Evolutionary conservation across 2,329 filamentous ascomycete genomes (phyloP).

Genomic region (Penicillium polonicum): DNA sequence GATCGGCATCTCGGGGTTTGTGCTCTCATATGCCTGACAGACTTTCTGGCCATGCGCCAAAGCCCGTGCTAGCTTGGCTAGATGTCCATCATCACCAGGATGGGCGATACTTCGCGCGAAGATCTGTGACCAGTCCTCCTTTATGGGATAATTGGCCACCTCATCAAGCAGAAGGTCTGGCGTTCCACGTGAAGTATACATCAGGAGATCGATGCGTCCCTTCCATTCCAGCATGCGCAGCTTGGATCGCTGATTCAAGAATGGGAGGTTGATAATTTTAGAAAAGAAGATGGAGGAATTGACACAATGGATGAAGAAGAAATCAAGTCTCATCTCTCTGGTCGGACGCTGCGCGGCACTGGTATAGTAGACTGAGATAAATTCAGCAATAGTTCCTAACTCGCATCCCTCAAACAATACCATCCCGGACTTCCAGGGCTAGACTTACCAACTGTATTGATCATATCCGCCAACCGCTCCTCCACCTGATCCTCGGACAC

Average conservation of each 20-base stretch:
- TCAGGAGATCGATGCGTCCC: conserved; percentile 68
- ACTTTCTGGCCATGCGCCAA: conserved; percentile 63
- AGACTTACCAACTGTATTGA: conserved; percentile 57
- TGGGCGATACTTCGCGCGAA: conserved; percentile 48
- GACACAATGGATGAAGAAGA: conserved; percentile 76
- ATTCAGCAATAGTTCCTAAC: neutral
- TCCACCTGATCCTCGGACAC: conserved; percentile 58
- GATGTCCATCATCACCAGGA: conserved; percentile 73
- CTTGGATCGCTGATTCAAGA: conserved; percentile 63
- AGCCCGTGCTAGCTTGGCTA: conserved; percentile 71
- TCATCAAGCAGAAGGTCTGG: conserved; percentile 61
- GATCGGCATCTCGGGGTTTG: conserved; percentile 32
- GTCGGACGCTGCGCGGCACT: conserved; percentile 61
- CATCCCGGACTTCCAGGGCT: neutral
- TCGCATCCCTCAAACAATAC: neutral
- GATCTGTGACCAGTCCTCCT: conserved; percentile 48
- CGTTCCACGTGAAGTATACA: conserved; percentile 69
- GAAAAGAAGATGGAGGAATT: conserved; percentile 74
- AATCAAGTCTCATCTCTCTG: conserved; percentile 74
- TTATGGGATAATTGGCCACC: conserved; percentile 60
- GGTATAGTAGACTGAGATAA: conserved; percentile 52
- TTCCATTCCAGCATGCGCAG: conserved; percentile 77
- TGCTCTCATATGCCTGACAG: conserved; percentile 36
- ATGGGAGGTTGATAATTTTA: conserved; percentile 59
- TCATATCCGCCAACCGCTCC: conserved; percentile 65